Evolutionary conservation across 2,329 filamentous ascomycete species (phyloP).

Genomic region (Didymosphaeria variabile): DNA sequence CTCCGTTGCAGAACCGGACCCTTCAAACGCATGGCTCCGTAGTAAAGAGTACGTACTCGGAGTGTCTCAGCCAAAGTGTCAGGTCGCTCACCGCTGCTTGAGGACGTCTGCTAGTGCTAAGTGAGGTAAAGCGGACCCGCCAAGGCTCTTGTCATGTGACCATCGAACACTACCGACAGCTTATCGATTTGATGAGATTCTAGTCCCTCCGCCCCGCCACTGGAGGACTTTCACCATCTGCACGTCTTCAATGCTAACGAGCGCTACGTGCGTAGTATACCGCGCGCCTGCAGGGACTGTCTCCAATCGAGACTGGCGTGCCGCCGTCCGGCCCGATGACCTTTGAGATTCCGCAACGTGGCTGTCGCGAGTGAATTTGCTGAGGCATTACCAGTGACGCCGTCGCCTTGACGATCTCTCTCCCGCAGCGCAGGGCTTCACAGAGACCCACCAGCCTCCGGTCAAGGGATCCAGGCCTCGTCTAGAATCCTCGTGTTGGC

Average conservation of each 20-base stretch:
- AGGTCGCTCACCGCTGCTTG: slow-evolving; percentile 20
- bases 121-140: not conserved
- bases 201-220: slow-evolving; percentile 10
- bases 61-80: slow-evolving; percentile 14
- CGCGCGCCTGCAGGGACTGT: slow-evolving; percentile 8
- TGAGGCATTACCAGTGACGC: slow-evolving; percentile 16
- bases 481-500: slow-evolving; percentile 16
- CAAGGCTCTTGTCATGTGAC: not conserved
- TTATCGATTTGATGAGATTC: slow-evolving; percentile 3
- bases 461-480: slow-evolving; percentile 31
- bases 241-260: slow-evolving; percentile 13
- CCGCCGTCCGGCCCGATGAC: slow-evolving; percentile 21
- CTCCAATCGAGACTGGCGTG: slow-evolving; percentile 17
- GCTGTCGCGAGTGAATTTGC: slow-evolving; percentile 16
- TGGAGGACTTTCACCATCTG: slow-evolving; percentile 1
- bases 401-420: slow-evolving; percentile 17
- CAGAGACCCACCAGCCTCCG: slow-evolving; percentile 22
- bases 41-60: slow-evolving; percentile 6
- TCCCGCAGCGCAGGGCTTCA: slow-evolving; percentile 20
- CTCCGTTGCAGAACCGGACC: slow-evolving; percentile 11
- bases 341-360: slow-evolving; percentile 23
- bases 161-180: not conserved
- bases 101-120: not conserved
- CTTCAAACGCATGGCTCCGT: slow-evolving; percentile 11
- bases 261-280: slow-evolving; percentile 7